Evolutionary conservation across 2,329 filamentous ascomycete genomes (phyloP).

Genomic region (Trichoderma lentiforme): DNA sequence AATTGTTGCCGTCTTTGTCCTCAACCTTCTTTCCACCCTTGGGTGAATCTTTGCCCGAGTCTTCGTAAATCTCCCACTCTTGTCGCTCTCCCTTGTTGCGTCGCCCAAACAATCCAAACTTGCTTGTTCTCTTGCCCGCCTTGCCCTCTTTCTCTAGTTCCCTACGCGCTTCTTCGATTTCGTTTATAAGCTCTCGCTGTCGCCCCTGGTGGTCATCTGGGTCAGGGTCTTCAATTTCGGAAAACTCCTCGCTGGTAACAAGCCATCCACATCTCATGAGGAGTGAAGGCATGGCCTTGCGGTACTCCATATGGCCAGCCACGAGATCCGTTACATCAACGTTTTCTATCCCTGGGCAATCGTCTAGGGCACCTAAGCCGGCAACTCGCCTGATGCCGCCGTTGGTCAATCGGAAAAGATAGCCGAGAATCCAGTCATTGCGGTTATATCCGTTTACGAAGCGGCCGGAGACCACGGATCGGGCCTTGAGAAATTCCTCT

Average conservation of each 20-base stretch:
- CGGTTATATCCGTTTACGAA: conserved; percentile 93
- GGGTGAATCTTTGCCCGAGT: conserved; percentile 45
- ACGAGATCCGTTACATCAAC: conserved; percentile 83
- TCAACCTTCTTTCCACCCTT: conserved; percentile 40
- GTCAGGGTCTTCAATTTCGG: conserved; percentile 94
- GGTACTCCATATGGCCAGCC: conserved; percentile 94
- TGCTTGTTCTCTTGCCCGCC: conserved; percentile 50
- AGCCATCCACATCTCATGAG: conserved; percentile 86
- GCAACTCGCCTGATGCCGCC: conserved; percentile 88
- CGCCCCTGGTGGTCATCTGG: conserved; percentile 86
- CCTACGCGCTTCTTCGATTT: conserved; percentile 91
- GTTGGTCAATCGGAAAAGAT: conserved; percentile 90
- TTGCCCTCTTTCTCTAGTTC: conserved; percentile 78
- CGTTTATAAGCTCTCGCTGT: conserved; percentile 89
- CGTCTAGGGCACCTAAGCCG: conserved; percentile 73
- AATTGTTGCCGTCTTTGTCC: conserved; percentile 48
- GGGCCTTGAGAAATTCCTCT: conserved; percentile 80
- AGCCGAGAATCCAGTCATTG: conserved; percentile 96
- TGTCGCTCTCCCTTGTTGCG: conserved; percentile 80
- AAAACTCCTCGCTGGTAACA: conserved; percentile 90
- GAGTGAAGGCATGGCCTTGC: conserved; percentile 83
- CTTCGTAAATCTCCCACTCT: conserved; percentile 93
- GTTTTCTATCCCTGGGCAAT: conserved; percentile 80
- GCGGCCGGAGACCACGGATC: conserved; percentile 82
- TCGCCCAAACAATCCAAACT: conserved; percentile 75